Conservation (phyloP, 2,329 filamentous ascomycete species). For the Blastomyces silverae region DNA sequence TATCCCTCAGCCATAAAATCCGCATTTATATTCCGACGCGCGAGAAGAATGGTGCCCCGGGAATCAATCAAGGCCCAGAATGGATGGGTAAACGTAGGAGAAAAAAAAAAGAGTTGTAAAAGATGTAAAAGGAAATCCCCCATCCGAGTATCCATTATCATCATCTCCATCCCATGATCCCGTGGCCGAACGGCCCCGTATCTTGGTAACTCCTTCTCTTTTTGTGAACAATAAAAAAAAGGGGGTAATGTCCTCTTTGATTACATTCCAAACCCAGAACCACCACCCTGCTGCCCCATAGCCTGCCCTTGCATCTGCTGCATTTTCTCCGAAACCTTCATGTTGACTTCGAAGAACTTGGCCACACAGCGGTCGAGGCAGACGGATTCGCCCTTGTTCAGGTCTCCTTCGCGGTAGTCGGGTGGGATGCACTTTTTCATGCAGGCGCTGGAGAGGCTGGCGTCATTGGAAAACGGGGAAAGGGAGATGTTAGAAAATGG, state of each 20-base stretch:
- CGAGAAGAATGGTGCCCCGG: neutral
- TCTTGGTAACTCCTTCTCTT: constrained; percentile 18
- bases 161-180: neutral
- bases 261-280: constrained; percentile 49
- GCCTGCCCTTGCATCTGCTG: constrained; percentile 92
- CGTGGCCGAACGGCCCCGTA: neutral
- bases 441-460: constrained; percentile 76
- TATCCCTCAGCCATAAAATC: neutral
- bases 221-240: constrained; percentile 24
- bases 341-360: constrained; percentile 98
- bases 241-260: neutral
- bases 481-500: neutral
- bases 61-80: neutral
- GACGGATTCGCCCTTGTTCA: constrained; percentile 98
- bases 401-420: constrained; percentile 89
- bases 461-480: neutral
- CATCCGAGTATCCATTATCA: neutral
- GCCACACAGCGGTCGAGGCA: constrained; percentile 95
- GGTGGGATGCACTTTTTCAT: constrained; percentile 86
- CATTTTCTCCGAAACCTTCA: constrained; percentile 97
- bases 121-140: neutral
- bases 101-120: neutral
- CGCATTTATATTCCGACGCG: neutral
- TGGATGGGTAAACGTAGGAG: neutral
- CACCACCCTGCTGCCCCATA: constrained; percentile 45